Conservation (phyloP, 352 stramenopile species). For the Phytophthora niederhauseri region DNA sequence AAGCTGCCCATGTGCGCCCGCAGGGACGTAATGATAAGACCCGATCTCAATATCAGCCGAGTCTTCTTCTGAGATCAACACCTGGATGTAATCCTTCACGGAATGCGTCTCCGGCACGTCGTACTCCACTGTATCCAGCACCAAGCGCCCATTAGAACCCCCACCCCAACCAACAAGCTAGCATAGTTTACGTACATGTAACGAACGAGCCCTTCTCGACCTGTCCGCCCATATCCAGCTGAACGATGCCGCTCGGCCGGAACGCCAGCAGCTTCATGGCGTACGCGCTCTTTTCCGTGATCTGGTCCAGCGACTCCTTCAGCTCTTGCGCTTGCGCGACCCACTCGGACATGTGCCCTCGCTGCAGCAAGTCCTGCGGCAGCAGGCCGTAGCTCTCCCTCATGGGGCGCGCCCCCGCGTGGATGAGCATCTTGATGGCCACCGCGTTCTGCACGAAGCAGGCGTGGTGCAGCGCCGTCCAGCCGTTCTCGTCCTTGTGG, state of each 20-base stretch:
- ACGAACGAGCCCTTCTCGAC: conserved; percentile 87
- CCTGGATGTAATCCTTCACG: conserved; percentile 86
- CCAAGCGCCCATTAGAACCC: conserved; percentile 2
- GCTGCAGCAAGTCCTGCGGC: conserved; percentile 79
- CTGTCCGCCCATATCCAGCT: conserved; percentile 83
- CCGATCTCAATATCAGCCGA: conserved; percentile 78
- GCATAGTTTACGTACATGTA: conserved; percentile 51
- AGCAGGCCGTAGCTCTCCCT: conserved; percentile 76
- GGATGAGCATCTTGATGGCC: conserved; percentile 77
- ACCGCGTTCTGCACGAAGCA: conserved; percentile 80
- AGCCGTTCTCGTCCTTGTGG: conserved; percentile 84
- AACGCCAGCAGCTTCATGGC: conserved; percentile 81
- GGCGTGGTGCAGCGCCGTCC: conserved; percentile 83
- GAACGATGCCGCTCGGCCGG: conserved; percentile 81
- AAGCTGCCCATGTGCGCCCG: conserved; percentile 66
- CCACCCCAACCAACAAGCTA: neutral
- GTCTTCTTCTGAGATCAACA: conserved; percentile 78
- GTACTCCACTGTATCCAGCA: conserved; percentile 64
- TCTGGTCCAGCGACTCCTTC: conserved; percentile 72
- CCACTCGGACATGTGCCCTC: conserved; percentile 74
- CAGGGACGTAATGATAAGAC: conserved; percentile 77
- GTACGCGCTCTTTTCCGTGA: conserved; percentile 69
- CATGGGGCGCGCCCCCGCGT: conserved; percentile 69
- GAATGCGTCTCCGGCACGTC: conserved; percentile 84
- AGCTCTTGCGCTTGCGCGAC: conserved; percentile 68